These are phyloP conservation scores for Naganishia antarctica DNA, from an alignment of 768 basidiomycete species.

Conservation along the genomic window DNA sequence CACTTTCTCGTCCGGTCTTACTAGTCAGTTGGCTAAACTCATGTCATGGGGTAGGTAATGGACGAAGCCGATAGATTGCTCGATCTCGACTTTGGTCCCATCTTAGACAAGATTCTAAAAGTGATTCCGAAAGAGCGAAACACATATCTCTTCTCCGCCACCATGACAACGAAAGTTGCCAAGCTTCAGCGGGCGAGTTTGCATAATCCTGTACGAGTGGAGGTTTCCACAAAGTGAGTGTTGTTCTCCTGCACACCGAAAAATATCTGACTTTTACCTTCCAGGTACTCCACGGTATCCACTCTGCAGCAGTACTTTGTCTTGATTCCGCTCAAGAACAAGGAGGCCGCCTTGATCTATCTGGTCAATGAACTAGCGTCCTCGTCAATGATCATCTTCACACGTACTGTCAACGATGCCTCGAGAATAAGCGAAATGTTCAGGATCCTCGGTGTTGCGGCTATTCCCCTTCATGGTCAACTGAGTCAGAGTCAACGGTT, in stretches of 20 bases:
- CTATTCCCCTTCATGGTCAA: conserved; percentile 92
- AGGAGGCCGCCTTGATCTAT: conserved; percentile 85
- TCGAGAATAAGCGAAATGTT: conserved; percentile 82
- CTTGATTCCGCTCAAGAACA: conserved; percentile 82
- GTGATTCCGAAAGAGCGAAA: conserved; percentile 88
- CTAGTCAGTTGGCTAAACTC: neutral
- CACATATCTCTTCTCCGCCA: conserved; percentile 95
- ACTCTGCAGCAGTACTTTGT: conserved; percentile 94
- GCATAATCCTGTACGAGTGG: conserved; percentile 84
- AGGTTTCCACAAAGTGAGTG: conserved; percentile 83
- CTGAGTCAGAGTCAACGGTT: conserved; percentile 87
- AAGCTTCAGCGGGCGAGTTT: conserved; percentile 92
- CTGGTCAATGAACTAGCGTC: conserved; percentile 81
- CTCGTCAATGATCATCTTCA: conserved; percentile 93
- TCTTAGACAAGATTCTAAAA: conserved; percentile 93
- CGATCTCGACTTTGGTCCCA: conserved; percentile 93
- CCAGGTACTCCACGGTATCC: conserved; percentile 91
- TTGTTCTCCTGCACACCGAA: neutral
- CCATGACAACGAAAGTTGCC: conserved; percentile 97
- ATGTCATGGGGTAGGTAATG: conserved; percentile 63
- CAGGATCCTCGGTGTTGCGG: conserved; percentile 84
- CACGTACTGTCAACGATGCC: conserved; percentile 88
- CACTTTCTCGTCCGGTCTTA: neutral
- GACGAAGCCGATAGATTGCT: conserved; percentile 94
- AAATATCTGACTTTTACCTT: neutral